Percentiles rank a stretch among this genome's conserved stretches.
These are phyloP conservation scores for Colletotrichum filicis DNA, from an alignment of 2,329 filamentous ascomycete genomes.

Conservation along the genomic window DNA sequence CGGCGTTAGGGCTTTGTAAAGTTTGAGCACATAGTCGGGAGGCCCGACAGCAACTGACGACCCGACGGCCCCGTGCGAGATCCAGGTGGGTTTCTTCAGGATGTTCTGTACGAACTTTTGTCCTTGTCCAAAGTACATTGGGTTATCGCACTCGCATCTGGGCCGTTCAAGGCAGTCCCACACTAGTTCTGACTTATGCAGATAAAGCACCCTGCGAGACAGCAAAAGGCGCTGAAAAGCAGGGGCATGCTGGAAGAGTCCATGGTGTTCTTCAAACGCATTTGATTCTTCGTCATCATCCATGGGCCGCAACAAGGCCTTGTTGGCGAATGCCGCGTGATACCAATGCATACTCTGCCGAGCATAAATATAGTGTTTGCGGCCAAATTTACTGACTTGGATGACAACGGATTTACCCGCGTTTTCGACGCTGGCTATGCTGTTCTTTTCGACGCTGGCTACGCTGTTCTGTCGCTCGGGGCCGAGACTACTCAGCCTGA, in stretches of 20 bases:
- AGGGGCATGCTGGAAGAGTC: not conserved
- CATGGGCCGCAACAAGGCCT: not conserved
- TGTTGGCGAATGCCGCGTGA: not conserved
- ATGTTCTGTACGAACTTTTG: not conserved
- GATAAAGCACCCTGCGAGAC: conserved; percentile 7
- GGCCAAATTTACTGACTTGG: not conserved
- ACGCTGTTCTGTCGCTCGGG: not conserved
- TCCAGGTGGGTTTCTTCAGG: not conserved
- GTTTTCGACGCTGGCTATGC: not conserved
- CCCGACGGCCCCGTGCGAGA: no score
- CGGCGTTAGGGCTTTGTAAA: not conserved
- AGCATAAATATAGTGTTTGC: not conserved
- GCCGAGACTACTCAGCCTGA: not conserved
- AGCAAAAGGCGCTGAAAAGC: conserved; percentile 12
- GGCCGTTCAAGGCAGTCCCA: not conserved
- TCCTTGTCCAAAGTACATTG: not conserved
- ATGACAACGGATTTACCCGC: not conserved
- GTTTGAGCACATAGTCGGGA: not conserved
- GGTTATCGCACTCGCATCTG: conserved; percentile 15
- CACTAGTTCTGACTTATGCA: conserved; percentile 3
- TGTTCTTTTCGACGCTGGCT: not conserved
- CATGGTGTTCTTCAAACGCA: not conserved
- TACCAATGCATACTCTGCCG: not conserved
- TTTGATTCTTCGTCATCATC: not conserved
- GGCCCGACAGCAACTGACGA: no score